A percentile compares a stretch with the other conserved stretches of the same genome.
Conservation (phyloP, 108 stramenopile genomes). For the Parietichytrium sp. region DNA sequence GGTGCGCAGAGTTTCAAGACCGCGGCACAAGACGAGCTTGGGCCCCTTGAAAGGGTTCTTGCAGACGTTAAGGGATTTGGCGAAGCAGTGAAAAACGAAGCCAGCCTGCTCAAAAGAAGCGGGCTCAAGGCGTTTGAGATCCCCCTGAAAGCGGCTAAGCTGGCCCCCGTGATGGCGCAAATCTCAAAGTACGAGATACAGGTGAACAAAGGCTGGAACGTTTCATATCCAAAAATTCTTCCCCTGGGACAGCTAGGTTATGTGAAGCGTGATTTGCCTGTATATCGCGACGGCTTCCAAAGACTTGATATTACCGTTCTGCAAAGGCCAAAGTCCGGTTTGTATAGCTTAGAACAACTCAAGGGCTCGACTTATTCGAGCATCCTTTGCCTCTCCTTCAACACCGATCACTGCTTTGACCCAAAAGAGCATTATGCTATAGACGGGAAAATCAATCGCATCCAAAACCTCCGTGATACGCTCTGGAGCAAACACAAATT, state of each 20-base stretch:
- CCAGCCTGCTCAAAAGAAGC: background rate
- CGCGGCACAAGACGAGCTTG: background rate
- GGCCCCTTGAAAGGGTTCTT: background rate
- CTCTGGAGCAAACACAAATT: conserved; percentile 37
- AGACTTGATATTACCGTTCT: conserved; percentile 11
- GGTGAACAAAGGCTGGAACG: conserved; percentile 23
- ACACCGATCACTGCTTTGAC: conserved; percentile 33
- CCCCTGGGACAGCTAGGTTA: conserved; percentile 8
- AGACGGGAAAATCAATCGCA: conserved; percentile 9
- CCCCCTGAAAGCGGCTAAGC: background rate
- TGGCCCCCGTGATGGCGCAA: background rate
- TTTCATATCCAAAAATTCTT: background rate
- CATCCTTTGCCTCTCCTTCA: conserved; percentile 21
- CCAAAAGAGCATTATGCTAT: conserved; percentile 14
- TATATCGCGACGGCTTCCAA: background rate
- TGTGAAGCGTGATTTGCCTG: conserved; percentile 18
- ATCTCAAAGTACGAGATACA: background rate
- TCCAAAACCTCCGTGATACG: background rate
- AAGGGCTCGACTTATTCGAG: background rate
- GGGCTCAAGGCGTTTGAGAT: background rate
- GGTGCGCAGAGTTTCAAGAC: too few species aligned
- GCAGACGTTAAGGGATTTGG: background rate
- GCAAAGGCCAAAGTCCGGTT: background rate
- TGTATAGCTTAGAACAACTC: background rate
- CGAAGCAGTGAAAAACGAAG: background rate